Percentiles rank a stretch among this genome's conserved stretches.
Conservation (phyloP, 495 filamentous ascomycete genomes). For the Hyaloscypha bicolor region DNA sequence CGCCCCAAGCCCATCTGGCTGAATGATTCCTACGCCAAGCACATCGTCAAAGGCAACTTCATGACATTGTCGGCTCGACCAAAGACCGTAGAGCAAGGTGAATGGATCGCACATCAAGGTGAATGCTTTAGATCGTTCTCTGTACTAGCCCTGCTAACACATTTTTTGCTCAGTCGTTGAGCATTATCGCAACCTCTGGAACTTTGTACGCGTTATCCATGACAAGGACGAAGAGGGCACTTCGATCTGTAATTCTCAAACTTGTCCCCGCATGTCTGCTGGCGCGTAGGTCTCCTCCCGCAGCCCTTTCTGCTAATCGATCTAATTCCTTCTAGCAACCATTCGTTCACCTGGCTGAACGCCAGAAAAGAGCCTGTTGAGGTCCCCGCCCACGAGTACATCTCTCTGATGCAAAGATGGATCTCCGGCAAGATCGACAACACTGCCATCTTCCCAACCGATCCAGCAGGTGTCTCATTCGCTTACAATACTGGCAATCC, state of each 20-base stretch:
- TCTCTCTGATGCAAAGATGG: conserved; percentile 91
- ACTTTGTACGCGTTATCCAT: conserved; percentile 80
- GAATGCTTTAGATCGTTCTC: conserved; percentile 29
- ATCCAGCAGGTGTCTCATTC: conserved; percentile 57
- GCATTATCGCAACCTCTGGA: conserved; percentile 83
- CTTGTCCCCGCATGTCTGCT: conserved; percentile 90
- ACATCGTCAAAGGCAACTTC: conserved; percentile 95
- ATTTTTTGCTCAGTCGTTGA: conserved; percentile 67
- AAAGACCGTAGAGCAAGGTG: conserved; percentile 83
- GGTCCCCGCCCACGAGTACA: conserved; percentile 82
- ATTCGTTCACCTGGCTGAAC: conserved; percentile 92
- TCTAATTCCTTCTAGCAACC: conserved; percentile 54
- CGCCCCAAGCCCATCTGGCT: conserved; percentile 61
- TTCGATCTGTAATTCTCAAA: conserved; percentile 78
- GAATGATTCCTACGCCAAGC: conserved; percentile 75
- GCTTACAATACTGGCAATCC: conserved; percentile 50
- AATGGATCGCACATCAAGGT: conserved; percentile 97
- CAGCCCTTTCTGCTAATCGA: not conserved
- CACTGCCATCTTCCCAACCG: conserved; percentile 81
- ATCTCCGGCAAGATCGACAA: conserved; percentile 90
- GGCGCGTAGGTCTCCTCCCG: conserved; percentile 67
- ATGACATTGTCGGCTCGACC: conserved; percentile 91
- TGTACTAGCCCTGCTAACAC: not conserved
- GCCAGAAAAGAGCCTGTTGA: conserved; percentile 63
- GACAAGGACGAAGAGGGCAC: conserved; percentile 71